phyloP scores from a whole-genome alignment of 177 flowering plant genomes.

The Vitis hybrid region DNA sequence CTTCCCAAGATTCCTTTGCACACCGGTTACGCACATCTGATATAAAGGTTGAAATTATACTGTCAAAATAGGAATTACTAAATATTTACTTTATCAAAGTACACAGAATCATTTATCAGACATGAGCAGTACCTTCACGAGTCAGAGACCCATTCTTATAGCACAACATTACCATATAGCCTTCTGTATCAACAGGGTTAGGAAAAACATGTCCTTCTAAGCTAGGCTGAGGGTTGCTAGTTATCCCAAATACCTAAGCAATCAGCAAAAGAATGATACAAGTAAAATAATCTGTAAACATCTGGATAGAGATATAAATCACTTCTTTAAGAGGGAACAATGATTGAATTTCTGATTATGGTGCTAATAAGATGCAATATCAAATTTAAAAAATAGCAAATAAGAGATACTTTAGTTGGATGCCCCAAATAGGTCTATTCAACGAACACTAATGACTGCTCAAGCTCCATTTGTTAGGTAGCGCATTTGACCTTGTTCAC shows the following conservation, averaged over 20 bases:
- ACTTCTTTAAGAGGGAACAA: too few species aligned
- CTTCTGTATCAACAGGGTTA: conserved; percentile 78
- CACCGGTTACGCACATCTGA: conserved; percentile 66
- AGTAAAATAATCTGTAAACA: neutral
- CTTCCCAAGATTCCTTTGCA: conserved; percentile 81
- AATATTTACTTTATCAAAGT: neutral
- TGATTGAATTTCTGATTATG: too few species aligned
- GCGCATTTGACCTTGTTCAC: neutral
- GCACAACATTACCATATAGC: conserved; percentile 88
- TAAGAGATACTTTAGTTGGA: too few species aligned
- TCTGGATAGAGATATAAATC: neutral
- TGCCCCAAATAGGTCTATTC: too few species aligned
- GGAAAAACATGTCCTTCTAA: conserved; percentile 94
- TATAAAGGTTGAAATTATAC: conserved; percentile 11
- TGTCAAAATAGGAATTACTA: neutral
- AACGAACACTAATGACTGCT: too few species aligned
- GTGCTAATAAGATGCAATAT: neutral
- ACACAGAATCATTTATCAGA: neutral
- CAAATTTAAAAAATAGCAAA: neutral
- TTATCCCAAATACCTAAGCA: conserved; percentile 80
- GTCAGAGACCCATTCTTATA: conserved; percentile 95
- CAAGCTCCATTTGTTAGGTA: too few species aligned
- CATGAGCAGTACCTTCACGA: conserved; percentile 74
- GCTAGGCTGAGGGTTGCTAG: conserved; percentile 67
- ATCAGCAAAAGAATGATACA: neutral